Base-by-base conservation (phyloP, 257 asterid species). In the Avicennia marina region DNA sequence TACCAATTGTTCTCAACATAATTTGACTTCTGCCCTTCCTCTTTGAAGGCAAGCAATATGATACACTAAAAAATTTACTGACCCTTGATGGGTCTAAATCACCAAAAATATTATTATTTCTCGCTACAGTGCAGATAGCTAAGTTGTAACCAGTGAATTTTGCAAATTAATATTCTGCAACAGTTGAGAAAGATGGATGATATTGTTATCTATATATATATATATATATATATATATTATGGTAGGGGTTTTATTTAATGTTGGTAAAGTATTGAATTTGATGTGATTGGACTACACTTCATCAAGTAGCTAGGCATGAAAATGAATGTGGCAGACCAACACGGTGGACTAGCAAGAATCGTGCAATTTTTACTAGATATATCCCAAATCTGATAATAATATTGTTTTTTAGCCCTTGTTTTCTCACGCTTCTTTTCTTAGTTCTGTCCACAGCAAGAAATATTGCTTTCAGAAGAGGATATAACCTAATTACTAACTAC, bases 11-110 rank as follows among this genome's bases (percentile, higher is more conserved):
- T 20, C 68, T 54, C 77, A 50, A 36, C 42, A 13, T 31, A 72
- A 62, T 67, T 50, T 19, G 71, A 72, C 74, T 47, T 31, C 15
- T 46, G 64, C 15, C 74, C 71, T 52, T 62, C 67, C 65, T 45
- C 66, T 24, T 58, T 55, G 4, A 56, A 49, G 41, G 41, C 17
- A 31, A 19, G 34, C 45, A 43, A 44, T 48, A 22, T 38, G 2
- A 25, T 60, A n/a, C n/a, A 16, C 7, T 18, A 66, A 0, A 26
- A 21, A 62, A 19, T 13, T 46, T 47, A 48, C 45, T 55, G 34
- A 68, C 47, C 46, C 56, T 74, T 69, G 75, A 68, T 73, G 61
- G 74, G 27, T 39, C 68, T 68, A 42, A 68, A 64, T 29, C 72
- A 68, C 72, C 75, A 68, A 60, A 64, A 22, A 13, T 39, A 6